Base-by-base conservation (phyloP, 805 yeast genomes). In the Ogataea populi-albae region DNA sequence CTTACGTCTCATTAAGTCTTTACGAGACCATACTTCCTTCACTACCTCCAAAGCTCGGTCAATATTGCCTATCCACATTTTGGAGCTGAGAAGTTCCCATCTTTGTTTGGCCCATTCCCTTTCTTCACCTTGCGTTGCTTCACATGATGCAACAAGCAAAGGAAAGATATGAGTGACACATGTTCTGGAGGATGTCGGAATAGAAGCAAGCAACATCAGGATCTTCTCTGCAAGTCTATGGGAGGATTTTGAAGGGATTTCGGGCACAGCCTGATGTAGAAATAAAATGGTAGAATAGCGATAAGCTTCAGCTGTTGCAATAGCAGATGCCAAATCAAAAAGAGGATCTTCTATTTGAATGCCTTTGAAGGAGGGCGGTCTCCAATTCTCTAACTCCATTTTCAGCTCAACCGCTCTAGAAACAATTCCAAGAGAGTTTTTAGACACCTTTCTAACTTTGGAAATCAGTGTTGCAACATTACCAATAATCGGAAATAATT, bases 271-370 rank as follows among this genome's bases (percentile, higher is more conserved):
- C 50, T 81, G 86, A 52, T 79, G 84, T 20, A 81, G 56, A 49
- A 76, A 79, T 15, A 80, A 50, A 24, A 81, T 53, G 0, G 83
- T 66, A 1, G 85, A 70, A 52, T 66, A 77, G 25, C 84, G 52
- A 54, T 80, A 81, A 0, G 86, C 81, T 49, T 80, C 86, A 2
- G 86, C 86, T 1, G 86, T 80, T 2, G 85, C 74, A 17, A 81
- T 64, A 39, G 82, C 75, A 7, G 81, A 71, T 4, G 79, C 60
- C 20, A 76, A 50, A 45, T 79, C 86, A 65, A 79, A 73, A 2
- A 65, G 55, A 5, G 73, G 67, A 41, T 72, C 75, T 31, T 62
- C 69, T 12, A 53, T 52, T 39, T 58, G 56, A 12, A 58, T 57
- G 47, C 65, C 59, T 10, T 61, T 54, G 7, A 66, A 50, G 2